A percentile compares a stretch with the other conserved stretches of the same genome.
These are phyloP conservation scores for Coniophora puteana DNA, from an alignment of 1,284 basidiomycete species.

Conservation along the genomic window DNA sequence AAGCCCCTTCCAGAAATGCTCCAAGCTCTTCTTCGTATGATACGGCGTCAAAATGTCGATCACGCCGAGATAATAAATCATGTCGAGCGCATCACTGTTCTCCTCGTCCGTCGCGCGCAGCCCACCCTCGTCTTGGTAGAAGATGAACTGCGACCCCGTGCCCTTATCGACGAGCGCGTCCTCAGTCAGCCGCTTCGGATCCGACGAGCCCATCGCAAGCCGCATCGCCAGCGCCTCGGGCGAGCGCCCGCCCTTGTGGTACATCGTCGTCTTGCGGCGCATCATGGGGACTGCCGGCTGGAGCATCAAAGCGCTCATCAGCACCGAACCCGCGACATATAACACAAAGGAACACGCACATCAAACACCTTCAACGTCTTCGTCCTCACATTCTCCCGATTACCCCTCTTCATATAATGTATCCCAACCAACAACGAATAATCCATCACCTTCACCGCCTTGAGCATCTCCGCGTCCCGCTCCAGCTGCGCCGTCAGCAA, in stretches of 20 bases:
- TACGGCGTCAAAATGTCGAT: constrained; percentile 97
- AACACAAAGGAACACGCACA: constrained; percentile 41
- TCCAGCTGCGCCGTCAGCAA: constrained; percentile 87
- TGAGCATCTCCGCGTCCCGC: constrained; percentile 84
- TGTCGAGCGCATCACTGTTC: constrained; percentile 64
- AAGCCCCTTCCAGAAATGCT: constrained; percentile 92
- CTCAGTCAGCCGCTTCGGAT: constrained; percentile 69
- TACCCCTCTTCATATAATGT: constrained; percentile 89
- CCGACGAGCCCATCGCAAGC: constrained; percentile 80
- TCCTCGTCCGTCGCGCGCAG: constrained; percentile 85
- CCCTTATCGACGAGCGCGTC: constrained; percentile 58
- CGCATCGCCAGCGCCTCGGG: constrained; percentile 82
- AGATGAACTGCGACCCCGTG: constrained; percentile 84
- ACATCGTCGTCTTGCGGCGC: constrained; percentile 52
- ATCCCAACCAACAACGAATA: constrained; percentile 94
- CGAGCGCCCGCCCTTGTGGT: constrained; percentile 52
- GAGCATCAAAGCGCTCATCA: constrained; percentile 7
- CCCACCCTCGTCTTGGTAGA: constrained; percentile 97
- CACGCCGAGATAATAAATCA: constrained; percentile 92
- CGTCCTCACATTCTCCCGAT: constrained; percentile 85
- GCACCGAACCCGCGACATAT: background rate
- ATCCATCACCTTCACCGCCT: constrained; percentile 89
- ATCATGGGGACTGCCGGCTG: constrained; percentile 64
- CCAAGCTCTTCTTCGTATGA: constrained; percentile 73
- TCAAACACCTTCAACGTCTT: constrained; percentile 92